Percentiles rank a stretch among this genome's conserved stretches.
Evolutionary conservation across 192 early-diverging fungal genomes (phyloP).

Genomic region (Spizellomyces punctatus): DNA sequence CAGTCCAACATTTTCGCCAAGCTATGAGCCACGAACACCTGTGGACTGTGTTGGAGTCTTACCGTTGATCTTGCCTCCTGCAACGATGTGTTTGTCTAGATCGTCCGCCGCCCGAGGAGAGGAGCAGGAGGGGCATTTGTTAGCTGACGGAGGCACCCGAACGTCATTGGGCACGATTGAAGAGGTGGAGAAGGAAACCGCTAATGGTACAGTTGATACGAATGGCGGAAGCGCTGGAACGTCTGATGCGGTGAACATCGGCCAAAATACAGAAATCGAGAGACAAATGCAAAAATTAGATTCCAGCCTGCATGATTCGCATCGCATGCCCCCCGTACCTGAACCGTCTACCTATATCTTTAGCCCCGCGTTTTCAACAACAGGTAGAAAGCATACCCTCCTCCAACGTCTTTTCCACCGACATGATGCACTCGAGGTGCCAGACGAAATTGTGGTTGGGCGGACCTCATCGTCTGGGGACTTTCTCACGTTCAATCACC

Average conservation of each 20-base stretch:
- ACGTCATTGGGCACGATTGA: not conserved
- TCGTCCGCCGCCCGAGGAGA: too few relatives aligned
- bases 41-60: too few relatives aligned
- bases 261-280: not conserved
- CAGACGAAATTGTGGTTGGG: conserved; percentile 31
- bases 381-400: conserved; percentile 28
- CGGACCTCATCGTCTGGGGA: not conserved
- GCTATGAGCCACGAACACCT: too few relatives aligned
- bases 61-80: too few relatives aligned
- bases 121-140: too few relatives aligned
- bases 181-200: conserved; percentile 1
- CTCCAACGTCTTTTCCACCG: conserved; percentile 25
- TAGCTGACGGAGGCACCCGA: not conserved
- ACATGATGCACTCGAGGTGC: conserved; percentile 13
- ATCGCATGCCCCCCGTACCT: not conserved
- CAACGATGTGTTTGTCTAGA: too few relatives aligned
- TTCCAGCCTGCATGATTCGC: not conserved
- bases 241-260: not conserved
- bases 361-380: conserved; percentile 29
- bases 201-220: not conserved
- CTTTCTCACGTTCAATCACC: not conserved
- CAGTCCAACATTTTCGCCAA: too few relatives aligned
- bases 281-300: not conserved
- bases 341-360: conserved; percentile 30
- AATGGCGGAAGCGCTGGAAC: not conserved